Conservation (phyloP, 495 filamentous ascomycete genomes). For the Glonium stellatum region DNA sequence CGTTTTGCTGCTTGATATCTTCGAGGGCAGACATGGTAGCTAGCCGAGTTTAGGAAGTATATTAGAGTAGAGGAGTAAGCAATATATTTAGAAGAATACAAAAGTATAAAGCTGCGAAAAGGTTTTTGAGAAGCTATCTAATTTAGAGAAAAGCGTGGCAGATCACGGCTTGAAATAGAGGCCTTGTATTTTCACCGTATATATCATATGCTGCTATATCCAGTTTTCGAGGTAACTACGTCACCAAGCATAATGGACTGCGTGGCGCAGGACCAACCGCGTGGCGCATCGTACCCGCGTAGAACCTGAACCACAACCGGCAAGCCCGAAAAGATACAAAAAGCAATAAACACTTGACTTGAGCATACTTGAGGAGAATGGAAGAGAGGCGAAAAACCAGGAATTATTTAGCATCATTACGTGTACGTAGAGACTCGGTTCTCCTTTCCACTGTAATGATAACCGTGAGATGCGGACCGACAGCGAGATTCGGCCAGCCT, state of each 20-base stretch:
- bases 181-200: not conserved
- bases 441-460: no score
- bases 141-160: not conserved
- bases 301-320: no score
- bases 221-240: not conserved
- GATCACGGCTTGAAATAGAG: not conserved
- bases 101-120: not conserved
- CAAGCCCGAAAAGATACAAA: no score
- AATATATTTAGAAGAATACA: not conserved
- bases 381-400: no score
- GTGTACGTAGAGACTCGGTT: no score
- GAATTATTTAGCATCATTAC: no score
- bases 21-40: constrained; percentile 21
- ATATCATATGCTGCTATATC: no score
- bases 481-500: no score
- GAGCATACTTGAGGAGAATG: no score
- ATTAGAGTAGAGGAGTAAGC: not conserved
- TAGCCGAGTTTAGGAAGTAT: not conserved
- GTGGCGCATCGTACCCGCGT: no score
- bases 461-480: no score
- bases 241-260: not conserved
- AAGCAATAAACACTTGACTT: no score
- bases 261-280: not conserved
- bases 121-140: not conserved
- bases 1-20: constrained; percentile 25